Evolutionary conservation across 2,329 filamentous ascomycete genomes (phyloP).

Genomic region (Cercospora sp.): DNA sequence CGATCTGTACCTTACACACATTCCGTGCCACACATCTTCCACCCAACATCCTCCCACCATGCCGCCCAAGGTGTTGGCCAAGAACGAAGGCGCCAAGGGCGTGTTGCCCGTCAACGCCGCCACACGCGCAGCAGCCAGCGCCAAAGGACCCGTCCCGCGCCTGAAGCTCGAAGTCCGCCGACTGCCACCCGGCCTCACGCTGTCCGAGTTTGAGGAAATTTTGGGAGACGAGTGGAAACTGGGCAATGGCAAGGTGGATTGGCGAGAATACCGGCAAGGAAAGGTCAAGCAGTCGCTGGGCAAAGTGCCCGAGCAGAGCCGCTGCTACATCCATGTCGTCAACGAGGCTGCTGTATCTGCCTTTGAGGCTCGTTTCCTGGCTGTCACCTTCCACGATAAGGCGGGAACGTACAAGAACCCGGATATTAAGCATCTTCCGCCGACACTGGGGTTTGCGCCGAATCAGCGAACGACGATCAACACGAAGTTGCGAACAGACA

Average conservation of each 20-base stretch:
- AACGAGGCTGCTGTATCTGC: slow-evolving; percentile 65
- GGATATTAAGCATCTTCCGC: slow-evolving; percentile 70
- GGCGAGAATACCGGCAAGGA: slow-evolving; percentile 69
- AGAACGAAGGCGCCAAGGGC: slow-evolving; percentile 30
- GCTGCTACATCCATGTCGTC: slow-evolving; percentile 80
- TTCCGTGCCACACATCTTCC: neutral
- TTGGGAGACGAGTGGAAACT: slow-evolving; percentile 79
- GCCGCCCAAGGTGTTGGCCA: slow-evolving; percentile 38
- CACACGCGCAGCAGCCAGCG: slow-evolving; percentile 29
- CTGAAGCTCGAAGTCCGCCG: slow-evolving; percentile 84
- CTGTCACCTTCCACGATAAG: slow-evolving; percentile 74
- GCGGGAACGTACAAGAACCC: slow-evolving; percentile 72
- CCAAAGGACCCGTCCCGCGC: slow-evolving; percentile 57
- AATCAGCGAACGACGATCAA: slow-evolving; percentile 76
- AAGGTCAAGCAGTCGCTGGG: slow-evolving; percentile 80
- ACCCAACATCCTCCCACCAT: slow-evolving; percentile 19
- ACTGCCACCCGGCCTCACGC: slow-evolving; percentile 80
- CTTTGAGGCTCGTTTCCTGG: slow-evolving; percentile 70
- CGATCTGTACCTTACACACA: slow-evolving; percentile 1
- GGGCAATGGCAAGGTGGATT: slow-evolving; percentile 81
- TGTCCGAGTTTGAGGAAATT: slow-evolving; percentile 69
- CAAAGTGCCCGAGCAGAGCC: slow-evolving; percentile 77
- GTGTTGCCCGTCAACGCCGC: slow-evolving; percentile 38
- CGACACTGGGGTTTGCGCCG: slow-evolving; percentile 75
- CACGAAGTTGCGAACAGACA: slow-evolving; percentile 73